These are phyloP conservation scores for Phytopythium cucurbitacearum DNA, from an alignment of 352 stramenopile species.

Conservation along the genomic window DNA sequence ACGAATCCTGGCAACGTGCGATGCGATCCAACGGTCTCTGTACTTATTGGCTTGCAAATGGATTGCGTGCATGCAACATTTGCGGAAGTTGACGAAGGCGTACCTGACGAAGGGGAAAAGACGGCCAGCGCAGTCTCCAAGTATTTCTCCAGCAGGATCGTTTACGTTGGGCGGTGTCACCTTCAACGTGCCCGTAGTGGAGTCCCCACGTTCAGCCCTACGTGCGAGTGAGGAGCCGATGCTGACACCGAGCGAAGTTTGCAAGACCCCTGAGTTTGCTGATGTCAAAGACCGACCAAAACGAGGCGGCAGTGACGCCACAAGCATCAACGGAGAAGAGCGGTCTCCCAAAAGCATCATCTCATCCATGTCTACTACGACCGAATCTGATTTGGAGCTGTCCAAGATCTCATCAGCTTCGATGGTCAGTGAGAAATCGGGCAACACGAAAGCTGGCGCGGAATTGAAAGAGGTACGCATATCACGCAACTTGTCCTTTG, in stretches of 20 bases:
- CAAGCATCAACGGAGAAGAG: slow-evolving; percentile 27
- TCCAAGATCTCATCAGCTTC: background rate
- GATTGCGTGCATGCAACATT: slow-evolving; percentile 70
- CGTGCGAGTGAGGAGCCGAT: slow-evolving; percentile 22
- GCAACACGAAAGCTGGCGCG: slow-evolving; percentile 5
- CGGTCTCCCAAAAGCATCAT: slow-evolving; percentile 5
- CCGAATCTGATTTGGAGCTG: background rate
- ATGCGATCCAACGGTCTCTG: slow-evolving; percentile 44
- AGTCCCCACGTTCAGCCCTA: slow-evolving; percentile 48
- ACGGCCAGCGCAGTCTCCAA: slow-evolving; percentile 17
- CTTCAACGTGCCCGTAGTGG: slow-evolving; percentile 42
- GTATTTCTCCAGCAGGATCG: slow-evolving; percentile 14
- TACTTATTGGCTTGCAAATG: slow-evolving; percentile 71
- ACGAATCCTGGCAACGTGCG: slow-evolving; percentile 37
- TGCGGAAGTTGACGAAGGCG: slow-evolving; percentile 65
- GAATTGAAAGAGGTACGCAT: slow-evolving; percentile 37
- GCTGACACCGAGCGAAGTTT: slow-evolving; percentile 36
- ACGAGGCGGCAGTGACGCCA: slow-evolving; percentile 29
- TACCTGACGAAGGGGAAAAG: slow-evolving; percentile 30
- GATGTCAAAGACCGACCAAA: slow-evolving; percentile 22
- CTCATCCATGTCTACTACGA: background rate
- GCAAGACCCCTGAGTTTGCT: slow-evolving; percentile 28
- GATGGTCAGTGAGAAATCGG: slow-evolving; percentile 2
- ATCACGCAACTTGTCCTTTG: background rate
- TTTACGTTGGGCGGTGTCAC: slow-evolving; percentile 46